Conservation (phyloP, 2,329 filamentous ascomycete genomes). For the Paraconiothyrium brasiliense region DNA sequence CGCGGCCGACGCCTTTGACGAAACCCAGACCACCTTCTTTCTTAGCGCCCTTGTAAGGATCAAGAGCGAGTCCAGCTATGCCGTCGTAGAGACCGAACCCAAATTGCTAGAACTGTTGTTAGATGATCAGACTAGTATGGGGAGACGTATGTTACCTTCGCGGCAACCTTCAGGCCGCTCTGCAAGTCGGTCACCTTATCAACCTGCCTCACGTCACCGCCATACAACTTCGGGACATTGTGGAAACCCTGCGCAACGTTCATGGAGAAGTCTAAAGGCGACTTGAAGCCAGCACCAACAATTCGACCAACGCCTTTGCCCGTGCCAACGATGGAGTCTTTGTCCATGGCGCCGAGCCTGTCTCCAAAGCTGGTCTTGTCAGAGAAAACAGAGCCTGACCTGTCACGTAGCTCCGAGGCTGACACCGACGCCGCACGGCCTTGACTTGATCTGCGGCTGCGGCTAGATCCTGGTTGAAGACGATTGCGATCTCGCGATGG, state of each 20-base stretch:
- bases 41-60: conserved; percentile 75
- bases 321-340: conserved; percentile 70
- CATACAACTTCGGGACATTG: conserved; percentile 85
- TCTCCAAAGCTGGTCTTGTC: conserved; percentile 26
- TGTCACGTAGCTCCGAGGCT: conserved; percentile 27
- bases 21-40: conserved; percentile 73
- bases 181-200: conserved; percentile 81
- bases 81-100: conserved; percentile 82
- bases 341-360: conserved; percentile 31
- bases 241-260: conserved; percentile 86
- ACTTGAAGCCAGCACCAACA: conserved; percentile 77
- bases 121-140: not conserved
- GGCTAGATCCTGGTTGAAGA: conserved; percentile 3
- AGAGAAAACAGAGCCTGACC: conserved; percentile 27
- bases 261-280: conserved; percentile 85
- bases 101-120: conserved; percentile 65
- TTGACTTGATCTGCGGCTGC: conserved; percentile 22
- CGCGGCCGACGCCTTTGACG: conserved; percentile 83
- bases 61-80: conserved; percentile 80
- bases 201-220: conserved; percentile 80
- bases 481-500: conserved; percentile 32
- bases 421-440: conserved; percentile 29
- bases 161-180: conserved; percentile 79
- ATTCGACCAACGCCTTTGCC: conserved; percentile 76
- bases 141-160: conserved; percentile 62